Percentiles rank a stretch among this genome's conserved stretches.
Evolutionary conservation across 345 rosid species (phyloP).

Genomic region (Melastoma malabathricum): DNA sequence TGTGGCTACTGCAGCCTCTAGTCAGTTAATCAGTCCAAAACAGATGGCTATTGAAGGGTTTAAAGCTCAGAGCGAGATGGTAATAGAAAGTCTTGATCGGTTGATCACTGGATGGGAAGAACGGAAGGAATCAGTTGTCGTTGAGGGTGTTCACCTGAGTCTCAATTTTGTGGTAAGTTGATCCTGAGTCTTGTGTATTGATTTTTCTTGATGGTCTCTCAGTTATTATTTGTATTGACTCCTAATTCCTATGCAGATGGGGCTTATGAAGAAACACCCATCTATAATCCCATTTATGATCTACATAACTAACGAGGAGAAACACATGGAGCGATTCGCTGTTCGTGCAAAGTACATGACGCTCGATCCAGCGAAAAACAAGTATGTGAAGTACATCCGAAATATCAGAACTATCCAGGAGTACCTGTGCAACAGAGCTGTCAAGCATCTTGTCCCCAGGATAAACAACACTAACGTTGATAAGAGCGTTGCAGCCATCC

Average conservation of each 20-base stretch:
- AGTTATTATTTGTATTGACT: constrained; percentile 5
- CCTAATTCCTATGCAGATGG: constrained; percentile 52
- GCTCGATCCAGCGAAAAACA: constrained; percentile 86
- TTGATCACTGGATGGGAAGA: constrained; percentile 96
- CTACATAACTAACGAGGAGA: constrained; percentile 85
- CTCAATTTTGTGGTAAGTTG: constrained; percentile 90
- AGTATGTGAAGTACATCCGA: constrained; percentile 85
- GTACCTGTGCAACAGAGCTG: constrained; percentile 84
- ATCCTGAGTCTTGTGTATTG: neutral
- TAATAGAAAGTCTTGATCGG: constrained; percentile 96
- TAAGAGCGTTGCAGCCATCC: constrained; percentile 92
- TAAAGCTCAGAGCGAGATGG: constrained; percentile 99
- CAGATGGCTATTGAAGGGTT: constrained; percentile 96
- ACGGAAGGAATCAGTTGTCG: constrained; percentile 89
- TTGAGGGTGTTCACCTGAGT: constrained; percentile 98
- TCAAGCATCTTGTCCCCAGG: constrained; percentile 94
- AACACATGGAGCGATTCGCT: constrained; percentile 95
- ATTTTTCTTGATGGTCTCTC: constrained; percentile 3
- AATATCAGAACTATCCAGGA: constrained; percentile 96
- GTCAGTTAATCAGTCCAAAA: constrained; percentile 52
- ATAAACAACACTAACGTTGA: constrained; percentile 96
- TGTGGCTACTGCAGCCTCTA: constrained; percentile 18
- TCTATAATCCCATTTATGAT: constrained; percentile 96
- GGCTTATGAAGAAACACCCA: constrained; percentile 98
- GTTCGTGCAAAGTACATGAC: constrained; percentile 99